Percentiles rank a stretch among this genome's conserved stretches.
Evolutionary conservation across 1,284 basidiomycete genomes (phyloP).

Genomic region (Chalciporus piperatoides): DNA sequence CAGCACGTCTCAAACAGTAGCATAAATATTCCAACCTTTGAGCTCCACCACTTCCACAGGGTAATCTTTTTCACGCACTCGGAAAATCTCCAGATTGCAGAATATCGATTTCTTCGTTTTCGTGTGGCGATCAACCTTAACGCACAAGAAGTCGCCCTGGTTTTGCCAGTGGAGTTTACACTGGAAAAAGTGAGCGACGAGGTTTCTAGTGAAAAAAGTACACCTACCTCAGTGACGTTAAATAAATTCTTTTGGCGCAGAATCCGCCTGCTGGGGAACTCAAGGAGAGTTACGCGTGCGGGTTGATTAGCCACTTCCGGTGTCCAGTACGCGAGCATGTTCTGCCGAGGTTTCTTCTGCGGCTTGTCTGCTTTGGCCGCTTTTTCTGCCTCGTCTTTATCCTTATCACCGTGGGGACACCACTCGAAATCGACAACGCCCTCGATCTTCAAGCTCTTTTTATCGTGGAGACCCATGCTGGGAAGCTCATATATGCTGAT

Average conservation of each 20-base stretch:
- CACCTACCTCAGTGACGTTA: conserved; percentile 90
- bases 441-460: conserved; percentile 98
- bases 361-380: conserved; percentile 47
- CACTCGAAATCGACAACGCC: conserved; percentile 99
- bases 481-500: conserved; percentile 98
- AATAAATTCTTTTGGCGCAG: conserved; percentile 97
- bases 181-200: conserved; percentile 39
- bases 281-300: conserved; percentile 91
- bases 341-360: conserved; percentile 72
- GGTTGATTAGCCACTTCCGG: conserved; percentile 97
- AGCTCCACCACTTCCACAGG: conserved; percentile 98
- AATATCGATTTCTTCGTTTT: conserved; percentile 99
- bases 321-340: conserved; percentile 97
- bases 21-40: conserved; percentile 59
- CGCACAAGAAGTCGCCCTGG: conserved; percentile 97
- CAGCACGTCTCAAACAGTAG: conserved; percentile 1
- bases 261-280: conserved; percentile 82
- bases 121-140: conserved; percentile 98
- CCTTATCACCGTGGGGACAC: conserved; percentile 93
- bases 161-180: conserved; percentile 99
- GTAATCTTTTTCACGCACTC: conserved; percentile 96
- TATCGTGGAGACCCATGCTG: conserved; percentile 91
- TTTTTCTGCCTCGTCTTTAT: conserved; percentile 71
- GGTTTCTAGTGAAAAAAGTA: background rate
- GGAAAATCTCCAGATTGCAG: conserved; percentile 98